These are phyloP conservation scores for Zostera marina DNA, from an alignment of 116 monocot species.

Conservation along the genomic window DNA sequence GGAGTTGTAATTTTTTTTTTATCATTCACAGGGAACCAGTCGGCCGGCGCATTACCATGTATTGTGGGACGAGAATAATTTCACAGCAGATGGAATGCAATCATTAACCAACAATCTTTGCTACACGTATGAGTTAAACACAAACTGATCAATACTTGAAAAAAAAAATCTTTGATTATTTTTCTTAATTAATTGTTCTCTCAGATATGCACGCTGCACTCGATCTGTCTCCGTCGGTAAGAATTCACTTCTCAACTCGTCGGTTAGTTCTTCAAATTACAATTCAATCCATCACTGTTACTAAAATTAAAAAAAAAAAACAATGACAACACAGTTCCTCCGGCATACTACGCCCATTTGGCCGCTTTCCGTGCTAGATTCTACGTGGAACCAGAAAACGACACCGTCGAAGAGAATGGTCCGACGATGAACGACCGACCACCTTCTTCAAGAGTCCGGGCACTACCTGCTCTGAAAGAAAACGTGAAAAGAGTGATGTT, in stretches of 20 bases:
- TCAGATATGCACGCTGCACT: conserved; percentile 64
- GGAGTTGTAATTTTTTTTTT: neutral
- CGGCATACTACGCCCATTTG: conserved; percentile 50
- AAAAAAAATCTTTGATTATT: neutral
- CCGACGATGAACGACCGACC: neutral
- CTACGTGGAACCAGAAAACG: conserved; percentile 26
- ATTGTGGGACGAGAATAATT: conserved; percentile 74
- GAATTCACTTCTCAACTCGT: conserved; percentile 2
- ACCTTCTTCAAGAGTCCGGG: conserved; percentile 15
- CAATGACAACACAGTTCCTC: conserved; percentile 26
- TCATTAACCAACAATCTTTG: conserved; percentile 58
- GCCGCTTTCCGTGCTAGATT: conserved; percentile 53
- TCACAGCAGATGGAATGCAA: conserved; percentile 55
- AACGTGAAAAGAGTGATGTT: conserved; percentile 71
- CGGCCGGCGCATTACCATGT: conserved; percentile 74
- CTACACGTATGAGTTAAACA: conserved; percentile 33
- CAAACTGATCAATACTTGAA: too few species aligned
- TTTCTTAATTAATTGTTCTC: neutral
- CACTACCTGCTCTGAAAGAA: conserved; percentile 57
- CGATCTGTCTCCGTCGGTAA: conserved; percentile 67
- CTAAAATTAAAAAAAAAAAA: neutral
- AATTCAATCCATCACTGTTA: neutral
- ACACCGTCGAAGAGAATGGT: conserved; percentile 6
- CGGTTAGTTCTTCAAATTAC: neutral
- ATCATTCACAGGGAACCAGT: conserved; percentile 42